Evolutionary conservation across 495 filamentous ascomycete species (phyloP).

Genomic region (Saxispiralis lemnorum): DNA sequence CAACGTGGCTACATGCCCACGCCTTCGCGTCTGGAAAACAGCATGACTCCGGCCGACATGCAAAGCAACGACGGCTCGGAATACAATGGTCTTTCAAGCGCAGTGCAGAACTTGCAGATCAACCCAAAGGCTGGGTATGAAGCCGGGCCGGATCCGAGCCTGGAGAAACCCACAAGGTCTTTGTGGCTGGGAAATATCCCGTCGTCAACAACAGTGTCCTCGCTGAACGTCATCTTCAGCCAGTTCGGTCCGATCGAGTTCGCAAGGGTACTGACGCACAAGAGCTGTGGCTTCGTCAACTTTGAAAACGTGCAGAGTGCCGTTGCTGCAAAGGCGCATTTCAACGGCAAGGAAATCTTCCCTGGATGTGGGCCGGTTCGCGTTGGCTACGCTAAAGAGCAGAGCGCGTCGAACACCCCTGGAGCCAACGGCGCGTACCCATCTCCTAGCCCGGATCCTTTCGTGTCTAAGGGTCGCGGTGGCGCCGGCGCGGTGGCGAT

Average conservation of each 20-base stretch:
- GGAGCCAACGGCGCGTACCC: slow-evolving; percentile 67
- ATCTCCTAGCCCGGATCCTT: slow-evolving; percentile 89
- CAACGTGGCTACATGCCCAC: slow-evolving; percentile 61
- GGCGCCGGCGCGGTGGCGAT: slow-evolving; percentile 20
- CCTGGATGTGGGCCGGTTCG: slow-evolving; percentile 85
- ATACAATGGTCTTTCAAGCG: slow-evolving; percentile 52
- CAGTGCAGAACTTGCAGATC: slow-evolving; percentile 63
- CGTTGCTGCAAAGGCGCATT: slow-evolving; percentile 62
- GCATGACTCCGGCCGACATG: slow-evolving; percentile 65
- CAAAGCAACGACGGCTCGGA: slow-evolving; percentile 53
- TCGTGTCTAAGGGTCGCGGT: slow-evolving; percentile 26
- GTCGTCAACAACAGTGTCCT: slow-evolving; percentile 88
- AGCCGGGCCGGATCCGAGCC: slow-evolving; percentile 47
- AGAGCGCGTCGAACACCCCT: slow-evolving; percentile 69
- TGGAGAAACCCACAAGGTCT: slow-evolving; percentile 81
- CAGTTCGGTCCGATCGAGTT: slow-evolving; percentile 80
- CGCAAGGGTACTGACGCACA: slow-evolving; percentile 85
- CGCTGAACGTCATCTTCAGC: slow-evolving; percentile 81
- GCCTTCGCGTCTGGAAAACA: slow-evolving; percentile 70
- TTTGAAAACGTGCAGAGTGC: slow-evolving; percentile 82
- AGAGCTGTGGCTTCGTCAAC: slow-evolving; percentile 98
- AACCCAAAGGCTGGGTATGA: slow-evolving; percentile 30
- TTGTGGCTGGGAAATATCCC: slow-evolving; percentile 96
- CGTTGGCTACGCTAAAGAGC: slow-evolving; percentile 94
- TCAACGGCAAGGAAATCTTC: slow-evolving; percentile 96